These are phyloP conservation scores for Kwoniella sp. DNA, from an alignment of 768 basidiomycete species.

Conservation along the genomic window DNA sequence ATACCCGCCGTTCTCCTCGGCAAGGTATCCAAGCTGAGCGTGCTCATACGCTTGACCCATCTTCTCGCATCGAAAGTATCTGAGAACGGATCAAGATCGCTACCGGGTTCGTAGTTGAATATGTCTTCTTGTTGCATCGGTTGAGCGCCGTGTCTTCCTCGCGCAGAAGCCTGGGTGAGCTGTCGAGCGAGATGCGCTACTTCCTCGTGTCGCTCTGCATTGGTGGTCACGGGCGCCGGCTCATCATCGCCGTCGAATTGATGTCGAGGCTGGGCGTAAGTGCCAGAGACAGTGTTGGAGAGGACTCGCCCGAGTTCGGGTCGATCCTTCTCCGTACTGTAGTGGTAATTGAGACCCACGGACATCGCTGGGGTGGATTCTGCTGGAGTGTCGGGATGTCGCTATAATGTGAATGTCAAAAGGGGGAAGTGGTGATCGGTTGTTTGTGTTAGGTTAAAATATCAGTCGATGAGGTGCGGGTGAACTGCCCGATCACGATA, in stretches of 20 bases:
- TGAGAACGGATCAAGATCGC: conserved; percentile 57
- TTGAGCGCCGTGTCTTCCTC: background rate
- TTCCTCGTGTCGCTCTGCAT: conserved; percentile 10
- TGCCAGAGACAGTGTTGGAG: conserved; percentile 6
- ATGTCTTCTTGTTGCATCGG: conserved; percentile 11
- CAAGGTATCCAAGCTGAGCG: conserved; percentile 24
- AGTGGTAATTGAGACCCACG: conserved; percentile 21
- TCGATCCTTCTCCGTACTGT: conserved; percentile 2
- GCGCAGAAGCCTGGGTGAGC: conserved; percentile 19
- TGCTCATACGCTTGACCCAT: conserved; percentile 55
- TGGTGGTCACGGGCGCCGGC: background rate
- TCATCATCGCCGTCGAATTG: background rate
- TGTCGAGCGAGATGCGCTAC: conserved; percentile 35
- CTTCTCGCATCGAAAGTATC: conserved; percentile 55
- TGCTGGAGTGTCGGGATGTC: no score
- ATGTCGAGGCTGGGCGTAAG: background rate
- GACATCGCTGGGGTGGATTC: conserved; percentile 14
- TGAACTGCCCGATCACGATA: background rate
- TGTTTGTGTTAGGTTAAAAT: no score
- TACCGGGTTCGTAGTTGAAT: conserved; percentile 50
- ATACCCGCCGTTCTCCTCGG: conserved; percentile 49
- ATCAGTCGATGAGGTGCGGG: no score
- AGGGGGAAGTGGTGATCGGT: no score
- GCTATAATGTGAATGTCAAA: no score
- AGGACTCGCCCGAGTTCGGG: conserved; percentile 16